Evolutionary conservation across 768 basidiomycete genomes (phyloP).

Genomic region (Omphalotus guepiniiformis): DNA sequence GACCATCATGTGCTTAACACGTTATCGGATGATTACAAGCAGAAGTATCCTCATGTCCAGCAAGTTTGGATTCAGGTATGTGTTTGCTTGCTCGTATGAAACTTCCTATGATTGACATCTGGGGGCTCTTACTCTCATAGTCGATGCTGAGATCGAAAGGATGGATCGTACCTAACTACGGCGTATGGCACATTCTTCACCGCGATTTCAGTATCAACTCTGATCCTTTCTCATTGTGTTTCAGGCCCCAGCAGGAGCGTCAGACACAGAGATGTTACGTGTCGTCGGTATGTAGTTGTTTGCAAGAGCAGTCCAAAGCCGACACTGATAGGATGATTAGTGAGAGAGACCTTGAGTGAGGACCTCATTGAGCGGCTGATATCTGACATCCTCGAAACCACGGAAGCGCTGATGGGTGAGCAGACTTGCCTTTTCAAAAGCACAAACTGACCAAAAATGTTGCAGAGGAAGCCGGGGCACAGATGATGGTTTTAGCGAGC

Average conservation of each 20-base stretch:
- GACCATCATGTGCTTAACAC: slow-evolving; percentile 16
- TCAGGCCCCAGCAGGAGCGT: slow-evolving; percentile 45
- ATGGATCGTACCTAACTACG: slow-evolving; percentile 63
- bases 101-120: no score
- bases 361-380: slow-evolving; percentile 48
- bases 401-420: slow-evolving; percentile 43
- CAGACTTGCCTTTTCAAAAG: slow-evolving; percentile 1
- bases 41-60: slow-evolving; percentile 48
- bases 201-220: neutral
- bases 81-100: no score
- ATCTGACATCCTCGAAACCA: slow-evolving; percentile 44
- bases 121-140: slow-evolving; percentile 20
- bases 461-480: slow-evolving; percentile 2
- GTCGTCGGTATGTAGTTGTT: slow-evolving; percentile 40
- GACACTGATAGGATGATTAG: no score
- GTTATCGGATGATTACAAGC: slow-evolving; percentile 47
- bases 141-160: slow-evolving; percentile 44
- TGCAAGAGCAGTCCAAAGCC: neutral
- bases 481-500: neutral
- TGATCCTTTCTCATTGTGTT: neutral
- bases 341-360: slow-evolving; percentile 53
- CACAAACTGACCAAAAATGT: neutral
- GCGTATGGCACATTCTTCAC: slow-evolving; percentile 19
- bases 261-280: slow-evolving; percentile 54
- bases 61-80: slow-evolving; percentile 47